Conservation (phyloP, 2,329 filamentous ascomycete species). For the Pleoardoris graminearum region DNA sequence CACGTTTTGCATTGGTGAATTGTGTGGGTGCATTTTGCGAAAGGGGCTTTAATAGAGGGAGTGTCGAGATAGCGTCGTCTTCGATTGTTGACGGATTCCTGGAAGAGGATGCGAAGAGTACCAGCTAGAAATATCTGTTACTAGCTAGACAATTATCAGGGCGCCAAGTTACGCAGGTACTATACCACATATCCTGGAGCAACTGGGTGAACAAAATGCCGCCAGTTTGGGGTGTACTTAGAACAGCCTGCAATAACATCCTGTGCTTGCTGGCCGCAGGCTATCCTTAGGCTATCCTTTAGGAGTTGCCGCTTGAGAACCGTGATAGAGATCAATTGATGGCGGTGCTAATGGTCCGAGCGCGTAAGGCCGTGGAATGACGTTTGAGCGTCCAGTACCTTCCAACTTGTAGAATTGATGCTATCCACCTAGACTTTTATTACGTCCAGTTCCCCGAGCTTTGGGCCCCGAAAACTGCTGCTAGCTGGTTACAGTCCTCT, state of each 20-base stretch:
- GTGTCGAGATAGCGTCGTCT: not conserved
- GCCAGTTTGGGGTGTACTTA: too few species aligned
- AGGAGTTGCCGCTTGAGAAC: too few species aligned
- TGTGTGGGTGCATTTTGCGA: not conserved
- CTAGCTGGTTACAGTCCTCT: too few species aligned
- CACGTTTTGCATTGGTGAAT: not conserved
- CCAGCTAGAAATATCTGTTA: not conserved
- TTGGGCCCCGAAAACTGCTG: too few species aligned
- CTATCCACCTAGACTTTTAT: not conserved
- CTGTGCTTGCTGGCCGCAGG: too few species aligned
- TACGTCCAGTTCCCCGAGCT: not conserved
- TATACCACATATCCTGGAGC: too few species aligned
- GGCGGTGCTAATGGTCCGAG: slow-evolving; percentile 1
- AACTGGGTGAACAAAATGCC: too few species aligned
- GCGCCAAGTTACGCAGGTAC: too few species aligned
- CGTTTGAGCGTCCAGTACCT: not conserved
- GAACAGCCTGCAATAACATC: too few species aligned
- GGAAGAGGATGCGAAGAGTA: not conserved
- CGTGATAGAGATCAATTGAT: too few species aligned
- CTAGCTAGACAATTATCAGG: too few species aligned
- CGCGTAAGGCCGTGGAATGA: not conserved
- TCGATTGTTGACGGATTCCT: not conserved
- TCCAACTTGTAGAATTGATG: not conserved
- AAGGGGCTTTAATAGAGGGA: not conserved
- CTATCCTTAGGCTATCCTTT: too few species aligned